These are phyloP conservation scores for Teunomyces cretensis DNA, from an alignment of 805 yeast species.

Conservation along the genomic window DNA sequence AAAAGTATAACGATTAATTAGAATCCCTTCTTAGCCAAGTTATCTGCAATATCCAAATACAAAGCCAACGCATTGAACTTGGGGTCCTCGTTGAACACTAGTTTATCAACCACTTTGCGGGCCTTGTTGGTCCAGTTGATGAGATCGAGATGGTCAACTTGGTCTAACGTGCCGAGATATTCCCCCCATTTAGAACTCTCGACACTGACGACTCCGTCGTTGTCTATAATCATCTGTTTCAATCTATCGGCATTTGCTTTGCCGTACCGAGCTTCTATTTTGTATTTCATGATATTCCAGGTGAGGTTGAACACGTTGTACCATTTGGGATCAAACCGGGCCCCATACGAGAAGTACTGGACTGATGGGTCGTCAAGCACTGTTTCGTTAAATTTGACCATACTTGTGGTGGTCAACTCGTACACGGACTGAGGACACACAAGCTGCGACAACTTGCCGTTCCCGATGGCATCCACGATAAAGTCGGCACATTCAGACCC, in stretches of 20 bases:
- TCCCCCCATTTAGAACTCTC: constrained; percentile 81
- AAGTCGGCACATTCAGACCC: constrained; percentile 85
- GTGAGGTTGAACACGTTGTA: constrained; percentile 60
- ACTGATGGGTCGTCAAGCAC: constrained; percentile 61
- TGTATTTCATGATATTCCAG: constrained; percentile 57
- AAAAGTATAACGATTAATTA: constrained; percentile 41
- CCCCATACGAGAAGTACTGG: constrained; percentile 81
- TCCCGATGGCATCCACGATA: constrained; percentile 38
- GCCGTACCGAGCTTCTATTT: constrained; percentile 6
- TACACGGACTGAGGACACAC: constrained; percentile 43
- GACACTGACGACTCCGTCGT: constrained; percentile 86
- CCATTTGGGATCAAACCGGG: constrained; percentile 63
- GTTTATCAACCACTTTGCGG: constrained; percentile 36
- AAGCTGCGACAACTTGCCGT: constrained; percentile 14
- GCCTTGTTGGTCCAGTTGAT: constrained; percentile 75
- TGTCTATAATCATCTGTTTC: constrained; percentile 38
- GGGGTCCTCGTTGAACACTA: constrained; percentile 30
- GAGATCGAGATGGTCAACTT: constrained; percentile 82
- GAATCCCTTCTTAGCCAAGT: constrained; percentile 57
- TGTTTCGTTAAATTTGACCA: constrained; percentile 52
- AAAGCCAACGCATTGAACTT: constrained; percentile 66
- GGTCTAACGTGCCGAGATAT: constrained; percentile 72
- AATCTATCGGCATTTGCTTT: not conserved
- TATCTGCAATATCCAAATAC: constrained; percentile 66
- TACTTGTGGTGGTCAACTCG: constrained; percentile 61